Evolutionary conservation across 768 basidiomycete species (phyloP), one percentile per base, ranked within the genome.

Genomic region (Boletus speciosus): DNA sequence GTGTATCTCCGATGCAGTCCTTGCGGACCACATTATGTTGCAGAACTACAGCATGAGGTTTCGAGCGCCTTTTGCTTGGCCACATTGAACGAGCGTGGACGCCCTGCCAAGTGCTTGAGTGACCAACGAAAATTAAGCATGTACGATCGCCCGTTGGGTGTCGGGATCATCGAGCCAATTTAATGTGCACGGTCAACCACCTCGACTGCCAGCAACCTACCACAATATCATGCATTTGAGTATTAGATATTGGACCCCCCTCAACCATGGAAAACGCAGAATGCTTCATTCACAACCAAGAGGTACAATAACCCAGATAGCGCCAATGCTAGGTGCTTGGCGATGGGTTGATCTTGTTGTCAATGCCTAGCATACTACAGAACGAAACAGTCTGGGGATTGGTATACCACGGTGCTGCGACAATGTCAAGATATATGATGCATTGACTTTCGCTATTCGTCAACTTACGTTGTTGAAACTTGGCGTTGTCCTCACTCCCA

Each of bases 341-440:
- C 8, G 60, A 54, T 6, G 66, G 60, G 60, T 81, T 82, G 51
- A 88, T 76, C 63, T 82, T 87, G 71, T 96, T 92, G 55, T 83
- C 78, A 37, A 98, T 80, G 16, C 80, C 81, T 37, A 99, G 67
- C 82, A 98, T 81, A 19, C 72, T 67, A 65, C 90, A 91, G 61
- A 98, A 89, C 3, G 93, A 86, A 49, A 82, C 83, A 1, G 94
- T 98, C 66, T 98, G 94, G 27, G 92, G 88, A 63, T 95, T 96
- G 25, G 85, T 81, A 68, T 91, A 95, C 75, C 79, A 81, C 1
- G 81, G 80, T 25, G 86, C 91, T 94, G 65, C 10, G 53, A 56
- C 45, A 29, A 52, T 45, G 51, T 47, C 49, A 62, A 42, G 32
- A 35, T 4, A 29, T 25, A 34, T 2, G 15, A 46, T 14, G 4